These are phyloP conservation scores for Barbarea vulgaris DNA, from an alignment of 345 rosid genomes.

Conservation along the genomic window DNA sequence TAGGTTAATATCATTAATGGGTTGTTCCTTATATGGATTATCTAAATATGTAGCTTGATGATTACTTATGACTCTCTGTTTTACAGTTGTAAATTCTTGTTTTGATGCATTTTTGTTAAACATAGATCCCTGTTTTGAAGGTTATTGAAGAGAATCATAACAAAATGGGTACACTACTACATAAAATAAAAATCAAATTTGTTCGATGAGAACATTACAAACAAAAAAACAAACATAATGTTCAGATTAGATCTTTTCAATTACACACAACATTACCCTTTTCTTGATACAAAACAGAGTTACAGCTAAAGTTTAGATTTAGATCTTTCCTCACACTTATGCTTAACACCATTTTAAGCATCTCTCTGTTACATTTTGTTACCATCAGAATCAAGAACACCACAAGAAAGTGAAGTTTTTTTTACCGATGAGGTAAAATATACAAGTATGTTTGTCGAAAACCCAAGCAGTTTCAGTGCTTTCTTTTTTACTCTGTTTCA, in stretches of 20 bases:
- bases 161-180: neutral
- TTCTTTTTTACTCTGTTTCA: constrained; percentile 6
- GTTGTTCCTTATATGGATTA: neutral
- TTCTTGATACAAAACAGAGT: constrained; percentile 23
- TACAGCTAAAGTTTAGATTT: constrained; percentile 24
- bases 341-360: constrained; percentile 38
- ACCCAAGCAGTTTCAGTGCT: constrained; percentile 46
- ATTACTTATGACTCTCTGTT: neutral
- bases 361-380: constrained; percentile 28
- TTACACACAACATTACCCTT: constrained; percentile 7
- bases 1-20: constrained; percentile 7
- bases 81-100: neutral
- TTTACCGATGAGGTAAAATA: constrained; percentile 28
- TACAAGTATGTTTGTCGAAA: constrained; percentile 39
- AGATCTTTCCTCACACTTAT: constrained; percentile 27
- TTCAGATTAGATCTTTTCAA: constrained; percentile 21
- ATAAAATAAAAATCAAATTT: neutral
- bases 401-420: constrained; percentile 27
- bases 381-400: constrained; percentile 36
- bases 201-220: constrained; percentile 16
- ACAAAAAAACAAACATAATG: neutral
- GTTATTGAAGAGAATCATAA: neutral
- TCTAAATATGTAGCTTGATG: constrained; percentile 9
- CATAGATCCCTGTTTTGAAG: neutral
- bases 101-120: neutral